Base-by-base conservation (phyloP, 2,329 filamentous ascomycete genomes). In the Sarocladium kiliense region DNA sequence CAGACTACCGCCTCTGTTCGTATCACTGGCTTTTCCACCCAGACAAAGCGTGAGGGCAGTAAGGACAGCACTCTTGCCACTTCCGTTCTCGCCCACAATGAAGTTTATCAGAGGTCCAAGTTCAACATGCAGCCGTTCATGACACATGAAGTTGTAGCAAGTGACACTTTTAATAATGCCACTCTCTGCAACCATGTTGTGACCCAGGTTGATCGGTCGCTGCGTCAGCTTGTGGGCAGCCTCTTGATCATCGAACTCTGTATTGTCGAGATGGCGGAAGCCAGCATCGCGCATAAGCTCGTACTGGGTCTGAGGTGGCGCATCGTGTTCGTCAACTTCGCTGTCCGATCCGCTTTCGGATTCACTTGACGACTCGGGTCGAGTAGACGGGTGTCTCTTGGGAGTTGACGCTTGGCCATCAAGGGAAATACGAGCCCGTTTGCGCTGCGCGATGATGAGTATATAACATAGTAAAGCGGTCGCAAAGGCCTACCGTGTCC, bases 81-180 rank as follows among this genome's bases (percentile, higher is more conserved):
- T 97, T 30, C 94, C 94, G 67, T 99, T 99, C 69, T 96, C 91
- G 16, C 94, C 94, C 55, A 97, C 92, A 58, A 99, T 92, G 71
- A 99, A 99, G 71, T 99, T 99, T 70, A 99, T 95, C 36, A 97
- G 76, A 0, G 94, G 94, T 0, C 94, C 94, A n/a, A 99, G 78
- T 56, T 88, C 82, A 57, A 96, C 88, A 42, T 87, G 84, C 18
- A 97, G 80, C 55, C 87, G 85, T 44, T 85, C 78, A 68, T 99
- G 94, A 65, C 93, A 97, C 94, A 97, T 97, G 71, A 97, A 97
- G 68, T 97, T 97, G 63, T 85, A 82, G 68, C 91, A 95, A 36
- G 85, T 88, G 55, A 97, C 88, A 59, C 86, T 86, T 68, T 96
- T 88, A 47, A 97, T 87, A 55, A 97, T 93, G 1, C 91, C 92